Conservation (phyloP, 1,139 yeast genomes). For the Yamadazyma conglobata region DNA sequence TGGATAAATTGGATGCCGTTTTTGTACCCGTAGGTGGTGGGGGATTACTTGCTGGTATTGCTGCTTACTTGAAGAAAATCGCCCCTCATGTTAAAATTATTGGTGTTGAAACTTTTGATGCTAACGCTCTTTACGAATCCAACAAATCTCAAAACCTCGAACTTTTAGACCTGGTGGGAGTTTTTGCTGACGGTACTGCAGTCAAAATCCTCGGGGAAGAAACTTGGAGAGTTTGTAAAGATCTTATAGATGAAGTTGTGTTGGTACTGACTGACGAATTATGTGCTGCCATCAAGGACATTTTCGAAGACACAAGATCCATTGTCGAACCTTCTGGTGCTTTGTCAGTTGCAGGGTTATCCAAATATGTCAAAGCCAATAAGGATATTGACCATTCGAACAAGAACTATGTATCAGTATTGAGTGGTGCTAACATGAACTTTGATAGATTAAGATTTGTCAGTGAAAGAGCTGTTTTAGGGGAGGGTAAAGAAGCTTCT, state of each 20-base stretch:
- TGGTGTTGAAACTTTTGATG: constrained; percentile 95
- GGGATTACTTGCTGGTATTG: constrained; percentile 89
- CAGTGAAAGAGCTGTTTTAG: constrained; percentile 95
- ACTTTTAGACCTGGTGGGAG: constrained; percentile 70
- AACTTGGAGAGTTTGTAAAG: constrained; percentile 76
- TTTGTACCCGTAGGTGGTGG: constrained; percentile 98
- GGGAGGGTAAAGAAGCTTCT: constrained; percentile 96
- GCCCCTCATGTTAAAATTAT: constrained; percentile 97
- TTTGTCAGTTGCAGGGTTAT: constrained; percentile 89
- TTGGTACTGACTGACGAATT: constrained; percentile 90
- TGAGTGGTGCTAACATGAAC: constrained; percentile 95
- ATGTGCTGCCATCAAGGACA: constrained; percentile 96
- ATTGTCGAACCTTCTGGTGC: constrained; percentile 98
- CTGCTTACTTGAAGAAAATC: constrained; percentile 82
- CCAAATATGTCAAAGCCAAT: constrained; percentile 66
- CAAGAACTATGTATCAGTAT: constrained; percentile 75
- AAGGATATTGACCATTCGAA: constrained; percentile 69
- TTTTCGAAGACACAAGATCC: constrained; percentile 92
- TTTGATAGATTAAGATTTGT: constrained; percentile 94
- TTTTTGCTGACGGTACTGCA: constrained; percentile 99
- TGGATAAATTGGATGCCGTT: constrained; percentile 76
- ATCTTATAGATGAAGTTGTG: constrained; percentile 84
- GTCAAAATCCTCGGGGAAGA: constrained; percentile 88
- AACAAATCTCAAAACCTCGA: constrained; percentile 53
- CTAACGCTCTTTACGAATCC: constrained; percentile 85